Conservation (phyloP, 306 rosid species). For the Medicago ruthenica region DNA sequence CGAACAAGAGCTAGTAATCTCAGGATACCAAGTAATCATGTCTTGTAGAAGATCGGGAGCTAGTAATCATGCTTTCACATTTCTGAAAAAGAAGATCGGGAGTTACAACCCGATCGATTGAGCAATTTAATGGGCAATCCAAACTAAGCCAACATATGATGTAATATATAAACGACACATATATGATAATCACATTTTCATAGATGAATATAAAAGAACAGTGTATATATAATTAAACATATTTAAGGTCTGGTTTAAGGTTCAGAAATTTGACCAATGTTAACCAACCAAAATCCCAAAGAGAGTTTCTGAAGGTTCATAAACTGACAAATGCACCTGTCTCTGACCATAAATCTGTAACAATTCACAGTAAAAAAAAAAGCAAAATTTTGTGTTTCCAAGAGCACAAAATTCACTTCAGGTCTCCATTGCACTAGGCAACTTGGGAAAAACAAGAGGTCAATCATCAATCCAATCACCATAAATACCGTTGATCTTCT, state of each 20-base stretch:
- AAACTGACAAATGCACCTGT: constrained; percentile 21
- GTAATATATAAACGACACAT: not conserved
- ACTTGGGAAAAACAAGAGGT: constrained; percentile 52
- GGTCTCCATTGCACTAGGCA: constrained; percentile 58
- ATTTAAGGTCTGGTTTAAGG: constrained; percentile 23
- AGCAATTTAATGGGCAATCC: not conserved
- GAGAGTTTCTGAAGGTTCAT: not conserved
- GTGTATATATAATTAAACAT: constrained; percentile 22
- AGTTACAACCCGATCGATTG: too few relatives aligned
- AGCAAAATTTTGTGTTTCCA: constrained; percentile 1
- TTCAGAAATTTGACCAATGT: constrained; percentile 40
- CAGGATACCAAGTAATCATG: too few relatives aligned
- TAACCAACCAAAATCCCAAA: constrained; percentile 28
- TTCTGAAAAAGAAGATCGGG: too few relatives aligned
- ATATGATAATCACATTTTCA: constrained; percentile 27
- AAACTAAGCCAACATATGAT: not conserved
- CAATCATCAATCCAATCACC: constrained; percentile 92
- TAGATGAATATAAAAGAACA: constrained; percentile 28
- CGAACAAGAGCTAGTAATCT: too few relatives aligned
- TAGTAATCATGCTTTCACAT: too few relatives aligned
- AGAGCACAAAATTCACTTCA: constrained; percentile 43
- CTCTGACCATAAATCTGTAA: constrained; percentile 28
- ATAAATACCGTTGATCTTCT: constrained; percentile 77
- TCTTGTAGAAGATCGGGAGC: too few relatives aligned
- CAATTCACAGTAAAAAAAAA: not conserved